These are phyloP conservation scores for Volutella citrinella DNA, from an alignment of 2,329 filamentous ascomycete genomes.

Conservation along the genomic window DNA sequence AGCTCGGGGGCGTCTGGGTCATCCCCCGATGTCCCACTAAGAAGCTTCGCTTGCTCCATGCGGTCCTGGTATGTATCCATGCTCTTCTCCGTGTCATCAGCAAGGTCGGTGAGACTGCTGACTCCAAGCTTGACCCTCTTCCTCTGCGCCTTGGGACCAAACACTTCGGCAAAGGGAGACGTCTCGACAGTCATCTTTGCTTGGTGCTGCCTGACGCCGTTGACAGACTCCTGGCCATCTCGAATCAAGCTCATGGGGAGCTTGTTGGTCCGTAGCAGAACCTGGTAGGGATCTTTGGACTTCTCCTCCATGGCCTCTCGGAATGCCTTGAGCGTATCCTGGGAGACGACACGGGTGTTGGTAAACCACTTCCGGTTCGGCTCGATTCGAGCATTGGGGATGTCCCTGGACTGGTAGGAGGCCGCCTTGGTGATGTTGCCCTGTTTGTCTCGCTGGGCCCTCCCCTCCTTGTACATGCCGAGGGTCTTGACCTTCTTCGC, in stretches of 20 bases:
- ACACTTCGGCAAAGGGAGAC: slow-evolving; percentile 81
- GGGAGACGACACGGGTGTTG: slow-evolving; percentile 85
- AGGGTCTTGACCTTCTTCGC: slow-evolving; percentile 87
- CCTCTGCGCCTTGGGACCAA: slow-evolving; percentile 88
- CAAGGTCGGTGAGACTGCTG: slow-evolving; percentile 77
- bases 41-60: slow-evolving; percentile 71
- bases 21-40: slow-evolving; percentile 67
- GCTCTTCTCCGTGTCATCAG: slow-evolving; percentile 73
- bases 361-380: slow-evolving; percentile 98
- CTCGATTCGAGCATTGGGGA: slow-evolving; percentile 83
- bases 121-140: slow-evolving; percentile 90
- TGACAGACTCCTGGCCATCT: slow-evolving; percentile 66
- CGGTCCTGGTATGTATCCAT: slow-evolving; percentile 80
- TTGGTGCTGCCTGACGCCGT: slow-evolving; percentile 86
- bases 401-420: slow-evolving; percentile 76
- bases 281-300: slow-evolving; percentile 85
- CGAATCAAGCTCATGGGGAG: slow-evolving; percentile 91
- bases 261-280: slow-evolving; percentile 96
- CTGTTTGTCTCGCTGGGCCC: slow-evolving; percentile 73
- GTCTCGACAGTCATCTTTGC: slow-evolving; percentile 93
- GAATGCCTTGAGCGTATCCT: slow-evolving; percentile 83
- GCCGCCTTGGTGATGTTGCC: slow-evolving; percentile 86
- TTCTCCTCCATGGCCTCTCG: slow-evolving; percentile 89
- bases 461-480: slow-evolving; percentile 88
- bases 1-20: slow-evolving; percentile 38